phyloP scores from a whole-genome alignment of 2,329 filamentous ascomycete species.

The Exserohilum turcica region DNA sequence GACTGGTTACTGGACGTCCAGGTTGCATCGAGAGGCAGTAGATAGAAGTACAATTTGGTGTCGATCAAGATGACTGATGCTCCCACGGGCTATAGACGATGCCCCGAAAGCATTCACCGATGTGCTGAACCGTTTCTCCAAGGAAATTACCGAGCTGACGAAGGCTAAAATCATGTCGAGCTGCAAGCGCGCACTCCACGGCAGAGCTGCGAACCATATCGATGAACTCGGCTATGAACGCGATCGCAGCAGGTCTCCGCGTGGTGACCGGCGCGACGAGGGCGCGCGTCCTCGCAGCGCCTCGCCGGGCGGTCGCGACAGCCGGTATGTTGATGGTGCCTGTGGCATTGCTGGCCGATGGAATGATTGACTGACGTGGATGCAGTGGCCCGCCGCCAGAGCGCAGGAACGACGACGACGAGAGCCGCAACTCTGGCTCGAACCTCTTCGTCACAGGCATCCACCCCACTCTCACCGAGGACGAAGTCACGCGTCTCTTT shows the following conservation, averaged over 20 bases:
- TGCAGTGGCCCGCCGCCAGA: constrained; percentile 55
- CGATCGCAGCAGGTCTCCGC: constrained; percentile 70
- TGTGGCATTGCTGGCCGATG: not conserved
- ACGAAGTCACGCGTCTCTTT: constrained; percentile 91
- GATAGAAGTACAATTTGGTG: constrained; percentile 53
- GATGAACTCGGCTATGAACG: constrained; percentile 61
- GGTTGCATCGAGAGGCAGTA: constrained; percentile 45
- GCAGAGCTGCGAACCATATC: constrained; percentile 44
- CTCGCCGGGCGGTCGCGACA: constrained; percentile 62
- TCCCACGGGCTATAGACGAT: constrained; percentile 41
- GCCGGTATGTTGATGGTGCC: constrained; percentile 36
- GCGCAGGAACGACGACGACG: constrained; percentile 71
- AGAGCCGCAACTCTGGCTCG: constrained; percentile 87
- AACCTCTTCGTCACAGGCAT: constrained; percentile 99
- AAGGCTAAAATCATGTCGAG: constrained; percentile 43
- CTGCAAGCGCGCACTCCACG: constrained; percentile 42
- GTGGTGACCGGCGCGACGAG: constrained; percentile 66
- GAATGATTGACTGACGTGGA: constrained; percentile 23
- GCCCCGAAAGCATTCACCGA: constrained; percentile 47
- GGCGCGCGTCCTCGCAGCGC: constrained; percentile 60
- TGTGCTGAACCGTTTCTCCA: constrained; percentile 48
- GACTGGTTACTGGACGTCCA: constrained; percentile 46
- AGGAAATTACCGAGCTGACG: constrained; percentile 51
- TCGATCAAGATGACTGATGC: constrained; percentile 47
- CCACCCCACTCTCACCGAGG: constrained; percentile 86